Conservation (phyloP, 352 stramenopile species). For the Globisporangium parvum region DNA sequence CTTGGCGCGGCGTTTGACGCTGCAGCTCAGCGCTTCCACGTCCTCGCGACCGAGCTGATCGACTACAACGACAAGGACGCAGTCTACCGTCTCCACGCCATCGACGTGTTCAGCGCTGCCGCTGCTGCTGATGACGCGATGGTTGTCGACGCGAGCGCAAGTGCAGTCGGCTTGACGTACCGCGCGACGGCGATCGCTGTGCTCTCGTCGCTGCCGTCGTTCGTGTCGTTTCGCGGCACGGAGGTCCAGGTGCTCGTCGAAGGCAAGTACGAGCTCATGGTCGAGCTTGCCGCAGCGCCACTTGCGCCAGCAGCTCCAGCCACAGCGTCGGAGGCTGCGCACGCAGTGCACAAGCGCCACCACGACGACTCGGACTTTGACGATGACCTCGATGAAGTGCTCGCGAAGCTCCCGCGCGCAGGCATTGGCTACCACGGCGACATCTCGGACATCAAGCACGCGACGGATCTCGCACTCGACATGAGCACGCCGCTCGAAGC, state of each 20-base stretch:
- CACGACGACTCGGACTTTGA: constrained; percentile 49
- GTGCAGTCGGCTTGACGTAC: constrained; percentile 30
- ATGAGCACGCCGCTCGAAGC: constrained; percentile 43
- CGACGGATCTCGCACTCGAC: constrained; percentile 44
- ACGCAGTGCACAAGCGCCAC: constrained; percentile 36
- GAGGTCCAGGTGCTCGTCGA: constrained; percentile 54
- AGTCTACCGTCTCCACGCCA: constrained; percentile 44
- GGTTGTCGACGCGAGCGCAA: constrained; percentile 29
- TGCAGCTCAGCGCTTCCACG: constrained; percentile 26
- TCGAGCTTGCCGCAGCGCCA: constrained; percentile 17
- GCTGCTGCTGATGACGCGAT: constrained; percentile 11
- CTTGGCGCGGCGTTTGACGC: constrained; percentile 45
- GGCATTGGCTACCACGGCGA: constrained; percentile 78
- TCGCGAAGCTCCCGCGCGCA: constrained; percentile 61
- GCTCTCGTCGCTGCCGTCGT: constrained; percentile 44
- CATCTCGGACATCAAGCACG: constrained; percentile 45
- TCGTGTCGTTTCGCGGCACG: constrained; percentile 36
- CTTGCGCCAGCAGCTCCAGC: not conserved
- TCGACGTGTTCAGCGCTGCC: constrained; percentile 23
- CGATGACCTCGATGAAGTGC: constrained; percentile 48
- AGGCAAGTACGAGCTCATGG: constrained; percentile 44
- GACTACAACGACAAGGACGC: constrained; percentile 36
- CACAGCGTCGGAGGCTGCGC: constrained; percentile 1
- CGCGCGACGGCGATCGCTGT: constrained; percentile 33
- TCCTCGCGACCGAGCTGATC: constrained; percentile 42